Evolutionary conservation across 768 basidiomycete species (phyloP), one percentile per base, ranked within the genome.

Genomic region (Tephrocybe sp.): DNA sequence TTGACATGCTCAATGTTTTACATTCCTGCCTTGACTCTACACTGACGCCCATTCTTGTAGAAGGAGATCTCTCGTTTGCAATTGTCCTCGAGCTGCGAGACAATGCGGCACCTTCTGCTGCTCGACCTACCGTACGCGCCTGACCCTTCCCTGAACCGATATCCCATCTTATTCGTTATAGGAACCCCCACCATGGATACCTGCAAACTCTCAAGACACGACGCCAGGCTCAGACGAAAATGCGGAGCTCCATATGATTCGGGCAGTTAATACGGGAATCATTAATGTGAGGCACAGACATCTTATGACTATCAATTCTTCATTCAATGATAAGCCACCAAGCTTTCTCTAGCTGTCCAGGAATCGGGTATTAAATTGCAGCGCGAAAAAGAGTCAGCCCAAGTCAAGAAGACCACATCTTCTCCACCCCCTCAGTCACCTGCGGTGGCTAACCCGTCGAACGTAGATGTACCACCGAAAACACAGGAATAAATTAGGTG

Each of bases 221-320:
- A 90, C 89, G 7, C 56, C 74, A 13, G 87, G 81, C 12, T 69
- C 73, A 13, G 73, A 80, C n/a, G 82, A 87, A 24, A 65, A 79
- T 31, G 79, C 86, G 22, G 84, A 91, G 62, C 67, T 89, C 15
- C 83, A 88, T 57, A 76, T 91, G 70, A 68, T 93, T 45, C 77
- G 90, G 19, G 85, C 85, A 11, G 87, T 92, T 6, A 88, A 91
- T 57, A 92, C 90, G 1, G 90, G 90, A 3, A 79, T 93, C 37
- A 79, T 93, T 44, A 89, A 86, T 61, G 91, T 84, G 61, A 59
- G 80, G n/a, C n/a, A n/a, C n/a, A n/a, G n/a, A n/a, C n/a, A n/a
- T n/a, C n/a, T n/a, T n/a, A n/a, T n/a, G n/a, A n/a, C n/a, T n/a
- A n/a, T n/a, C n/a, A n/a, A n/a, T n/a, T n/a, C n/a, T n/a, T n/a